A percentile compares a stretch with the other conserved stretches of the same genome.
Evolutionary conservation across 2,329 filamentous ascomycete genomes (phyloP).

Genomic region (Periconia macrospinosa): DNA sequence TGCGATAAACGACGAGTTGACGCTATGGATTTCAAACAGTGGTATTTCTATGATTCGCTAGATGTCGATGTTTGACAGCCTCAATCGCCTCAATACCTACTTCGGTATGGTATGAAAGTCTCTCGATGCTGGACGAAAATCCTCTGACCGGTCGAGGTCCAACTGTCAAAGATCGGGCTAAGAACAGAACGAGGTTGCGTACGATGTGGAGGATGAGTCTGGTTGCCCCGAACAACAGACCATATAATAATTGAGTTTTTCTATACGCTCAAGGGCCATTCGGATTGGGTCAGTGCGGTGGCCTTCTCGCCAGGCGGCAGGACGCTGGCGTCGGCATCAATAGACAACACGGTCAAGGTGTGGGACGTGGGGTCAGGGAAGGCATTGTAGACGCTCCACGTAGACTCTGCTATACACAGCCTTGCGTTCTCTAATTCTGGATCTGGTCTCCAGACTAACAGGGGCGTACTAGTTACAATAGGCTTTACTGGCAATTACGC

Average conservation of each 20-base stretch:
- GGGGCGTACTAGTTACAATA: too few species aligned
- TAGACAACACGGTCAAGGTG: background rate
- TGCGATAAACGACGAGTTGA: too few species aligned
- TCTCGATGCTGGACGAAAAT: constrained; percentile 1
- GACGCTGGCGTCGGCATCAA: background rate
- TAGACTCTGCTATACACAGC: too few species aligned
- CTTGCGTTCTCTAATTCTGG: too few species aligned
- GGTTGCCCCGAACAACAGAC: too few species aligned
- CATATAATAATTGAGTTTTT: too few species aligned
- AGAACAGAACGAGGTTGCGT: too few species aligned
- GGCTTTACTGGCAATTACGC: too few species aligned
- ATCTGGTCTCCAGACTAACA: too few species aligned
- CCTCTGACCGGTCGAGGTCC: constrained; percentile 1
- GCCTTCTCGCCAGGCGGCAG: background rate
- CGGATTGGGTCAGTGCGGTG: background rate
- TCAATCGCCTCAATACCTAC: constrained; percentile 4
- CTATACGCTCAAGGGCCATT: background rate
- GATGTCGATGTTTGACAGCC: constrained; percentile 2
- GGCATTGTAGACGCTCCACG: background rate
- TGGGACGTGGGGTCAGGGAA: background rate
- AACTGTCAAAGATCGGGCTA: too few species aligned
- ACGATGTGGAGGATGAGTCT: too few species aligned
- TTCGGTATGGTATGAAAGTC: constrained; percentile 1
- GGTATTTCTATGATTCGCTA: constrained; percentile 5
- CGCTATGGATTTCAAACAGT: too few species aligned